Percentiles rank a stretch among this genome's conserved stretches.
Evolutionary conservation across 768 basidiomycete species (phyloP).

Genomic region (Imleria badia): DNA sequence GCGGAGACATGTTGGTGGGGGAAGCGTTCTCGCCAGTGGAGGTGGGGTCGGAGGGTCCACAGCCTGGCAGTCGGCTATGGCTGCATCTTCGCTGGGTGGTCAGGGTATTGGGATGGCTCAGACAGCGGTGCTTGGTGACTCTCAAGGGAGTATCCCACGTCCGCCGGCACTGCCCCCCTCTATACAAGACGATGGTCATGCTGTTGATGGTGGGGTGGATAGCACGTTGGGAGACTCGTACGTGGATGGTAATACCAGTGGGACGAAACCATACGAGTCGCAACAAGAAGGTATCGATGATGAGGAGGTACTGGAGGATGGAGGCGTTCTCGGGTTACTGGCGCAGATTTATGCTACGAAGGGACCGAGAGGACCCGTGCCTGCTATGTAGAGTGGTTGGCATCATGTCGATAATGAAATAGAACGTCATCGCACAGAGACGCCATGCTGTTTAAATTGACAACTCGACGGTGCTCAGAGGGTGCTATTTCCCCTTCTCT

Average conservation of each 20-base stretch:
- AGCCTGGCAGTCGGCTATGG: conserved; percentile 41
- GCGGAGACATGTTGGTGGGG: conserved; percentile 37
- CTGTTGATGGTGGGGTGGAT: conserved; percentile 53
- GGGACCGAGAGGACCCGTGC: conserved; percentile 44
- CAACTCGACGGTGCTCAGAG: not conserved
- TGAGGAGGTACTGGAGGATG: conserved; percentile 70
- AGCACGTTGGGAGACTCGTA: conserved; percentile 68
- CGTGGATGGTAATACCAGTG: conserved; percentile 59
- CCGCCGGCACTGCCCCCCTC: conserved; percentile 6
- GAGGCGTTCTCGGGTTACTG: conserved; percentile 80
- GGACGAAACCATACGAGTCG: conserved; percentile 36
- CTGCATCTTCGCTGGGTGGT: conserved; percentile 42
- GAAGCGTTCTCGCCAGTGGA: conserved; percentile 36
- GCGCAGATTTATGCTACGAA: conserved; percentile 81
- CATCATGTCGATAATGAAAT: not conserved
- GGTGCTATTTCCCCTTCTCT: conserved; percentile 25
- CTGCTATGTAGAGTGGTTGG: conserved; percentile 38
- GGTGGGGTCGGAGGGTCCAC: conserved; percentile 52
- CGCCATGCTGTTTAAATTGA: not conserved
- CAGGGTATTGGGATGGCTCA: conserved; percentile 54
- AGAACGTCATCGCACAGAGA: not conserved
- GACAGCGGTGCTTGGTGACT: conserved; percentile 75
- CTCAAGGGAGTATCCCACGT: conserved; percentile 53
- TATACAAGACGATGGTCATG: conserved; percentile 48
- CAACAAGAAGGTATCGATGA: conserved; percentile 54